phyloP scores from a whole-genome alignment of 495 filamentous ascomycete species.

The Penicillium turbatum region DNA sequence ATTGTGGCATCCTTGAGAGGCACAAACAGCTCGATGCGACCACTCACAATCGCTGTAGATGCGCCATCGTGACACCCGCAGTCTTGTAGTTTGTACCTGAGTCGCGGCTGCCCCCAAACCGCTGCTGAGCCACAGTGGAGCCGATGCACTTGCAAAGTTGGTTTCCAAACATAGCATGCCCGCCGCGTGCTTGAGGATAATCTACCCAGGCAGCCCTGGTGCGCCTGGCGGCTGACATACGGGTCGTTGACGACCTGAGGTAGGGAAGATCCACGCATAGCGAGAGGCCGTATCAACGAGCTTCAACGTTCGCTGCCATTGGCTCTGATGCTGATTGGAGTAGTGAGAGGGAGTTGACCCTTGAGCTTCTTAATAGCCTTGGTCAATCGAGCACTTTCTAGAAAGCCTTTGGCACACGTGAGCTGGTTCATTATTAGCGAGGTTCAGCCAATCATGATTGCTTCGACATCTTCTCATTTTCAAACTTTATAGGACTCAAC shows the following conservation, averaged over 20 bases:
- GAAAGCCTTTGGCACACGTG: conserved; percentile 28
- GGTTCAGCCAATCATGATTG: too few relatives aligned
- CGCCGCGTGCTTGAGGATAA: conserved; percentile 65
- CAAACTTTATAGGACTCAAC: conserved; percentile 29
- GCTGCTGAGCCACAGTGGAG: conserved; percentile 76
- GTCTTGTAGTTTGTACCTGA: conserved; percentile 81
- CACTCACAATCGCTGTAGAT: conserved; percentile 65
- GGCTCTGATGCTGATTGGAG: conserved; percentile 43
- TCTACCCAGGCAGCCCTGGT: conserved; percentile 29
- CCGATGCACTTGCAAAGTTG: conserved; percentile 78
- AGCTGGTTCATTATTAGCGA: conserved; percentile 17
- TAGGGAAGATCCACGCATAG: conserved; percentile 66
- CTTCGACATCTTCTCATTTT: conserved; percentile 25
- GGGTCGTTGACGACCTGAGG: conserved; percentile 55
- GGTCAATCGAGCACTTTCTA: conserved; percentile 26
- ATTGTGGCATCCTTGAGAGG: conserved; percentile 56
- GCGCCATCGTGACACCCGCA: conserved; percentile 59
- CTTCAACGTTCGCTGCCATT: conserved; percentile 49
- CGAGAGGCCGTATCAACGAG: conserved; percentile 55
- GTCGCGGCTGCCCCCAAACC: conserved; percentile 72
- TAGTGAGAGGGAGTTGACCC: conserved; percentile 24
- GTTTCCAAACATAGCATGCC: conserved; percentile 79
- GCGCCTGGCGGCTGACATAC: conserved; percentile 58
- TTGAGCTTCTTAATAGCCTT: conserved; percentile 25
- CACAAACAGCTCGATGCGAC: conserved; percentile 69